Evolutionary conservation across 2,329 filamentous ascomycete species (phyloP).

Genomic region (Monosporascus cannonballus): DNA sequence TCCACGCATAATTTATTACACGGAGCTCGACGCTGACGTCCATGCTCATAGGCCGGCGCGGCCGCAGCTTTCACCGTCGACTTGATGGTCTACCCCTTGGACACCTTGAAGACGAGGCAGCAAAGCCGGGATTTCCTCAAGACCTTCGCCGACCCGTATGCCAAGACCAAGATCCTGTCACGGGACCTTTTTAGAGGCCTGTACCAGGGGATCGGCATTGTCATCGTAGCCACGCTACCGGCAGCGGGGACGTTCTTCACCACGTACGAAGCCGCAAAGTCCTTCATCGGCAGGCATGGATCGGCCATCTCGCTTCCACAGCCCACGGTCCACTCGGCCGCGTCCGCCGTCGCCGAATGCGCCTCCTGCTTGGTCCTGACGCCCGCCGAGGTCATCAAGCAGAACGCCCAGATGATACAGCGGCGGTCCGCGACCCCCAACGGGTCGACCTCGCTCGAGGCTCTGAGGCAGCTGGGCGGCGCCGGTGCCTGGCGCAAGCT

Average conservation of each 20-base stretch:
- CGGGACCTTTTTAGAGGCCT: conserved; percentile 56
- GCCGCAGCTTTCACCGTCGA: conserved; percentile 83
- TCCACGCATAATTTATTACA: too few species aligned
- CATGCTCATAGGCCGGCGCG: conserved; percentile 62
- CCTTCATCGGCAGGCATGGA: conserved; percentile 46
- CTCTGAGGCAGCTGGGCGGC: conserved; percentile 44
- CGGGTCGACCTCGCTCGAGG: conserved; percentile 39
- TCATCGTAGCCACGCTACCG: conserved; percentile 80
- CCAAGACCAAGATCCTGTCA: conserved; percentile 45
- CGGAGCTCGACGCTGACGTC: too few species aligned
- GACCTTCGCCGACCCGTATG: conserved; percentile 53
- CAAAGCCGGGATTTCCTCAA: conserved; percentile 72
- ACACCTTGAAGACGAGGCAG: conserved; percentile 82
- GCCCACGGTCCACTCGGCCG: conserved; percentile 64
- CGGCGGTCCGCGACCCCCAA: conserved; percentile 15
- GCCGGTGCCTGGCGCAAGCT: conserved; percentile 52
- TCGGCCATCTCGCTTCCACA: conserved; percentile 50
- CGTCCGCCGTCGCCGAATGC: conserved; percentile 73
- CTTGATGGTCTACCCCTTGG: conserved; percentile 77
- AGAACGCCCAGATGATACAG: conserved; percentile 81
- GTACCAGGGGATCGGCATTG: conserved; percentile 82
- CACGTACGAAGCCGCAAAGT: conserved; percentile 76
- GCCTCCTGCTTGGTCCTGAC: conserved; percentile 83
- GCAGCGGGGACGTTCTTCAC: conserved; percentile 82
- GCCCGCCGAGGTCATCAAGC: conserved; percentile 85